Percentiles rank a stretch among this genome's conserved stretches.
These are phyloP conservation scores for Metschnikowia reukaufii DNA, from an alignment of 805 yeast genomes.

Conservation along the genomic window DNA sequence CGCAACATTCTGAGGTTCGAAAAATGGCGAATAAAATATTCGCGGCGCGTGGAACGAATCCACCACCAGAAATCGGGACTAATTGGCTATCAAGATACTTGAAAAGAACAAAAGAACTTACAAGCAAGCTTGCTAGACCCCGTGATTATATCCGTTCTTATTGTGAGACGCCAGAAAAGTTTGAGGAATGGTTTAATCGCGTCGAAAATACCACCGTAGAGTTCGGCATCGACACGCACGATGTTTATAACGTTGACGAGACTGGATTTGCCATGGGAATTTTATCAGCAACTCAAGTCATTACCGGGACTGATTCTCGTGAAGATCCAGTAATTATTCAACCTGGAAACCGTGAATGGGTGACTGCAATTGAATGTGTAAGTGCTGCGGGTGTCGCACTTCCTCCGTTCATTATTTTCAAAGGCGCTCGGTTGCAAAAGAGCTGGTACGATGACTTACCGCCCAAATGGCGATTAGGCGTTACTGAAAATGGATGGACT, in stretches of 20 bases:
- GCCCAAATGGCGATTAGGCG: background rate
- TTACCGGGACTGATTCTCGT: background rate
- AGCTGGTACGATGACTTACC: background rate
- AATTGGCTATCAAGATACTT: background rate
- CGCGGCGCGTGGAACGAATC: background rate
- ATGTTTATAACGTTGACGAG: conserved; percentile 3
- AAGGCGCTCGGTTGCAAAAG: background rate
- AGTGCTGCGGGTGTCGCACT: background rate
- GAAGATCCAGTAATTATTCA: background rate
- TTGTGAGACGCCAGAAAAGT: background rate
- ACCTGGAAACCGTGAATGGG: background rate
- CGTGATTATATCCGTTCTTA: background rate
- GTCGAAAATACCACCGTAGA: background rate
- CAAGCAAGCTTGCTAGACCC: background rate
- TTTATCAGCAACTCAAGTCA: background rate
- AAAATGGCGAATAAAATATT: background rate
- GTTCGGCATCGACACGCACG: background rate
- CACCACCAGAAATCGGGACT: background rate
- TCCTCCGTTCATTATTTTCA: background rate
- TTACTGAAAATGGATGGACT: background rate
- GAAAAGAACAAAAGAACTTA: background rate
- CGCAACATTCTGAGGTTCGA: background rate
- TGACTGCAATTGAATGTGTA: background rate
- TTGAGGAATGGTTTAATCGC: background rate
- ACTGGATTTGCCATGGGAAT: background rate